Percentiles rank a stretch among this genome's conserved stretches.
These are phyloP conservation scores for Harringtonia lauricola DNA, from an alignment of 2,329 filamentous ascomycete genomes.

Conservation along the genomic window DNA sequence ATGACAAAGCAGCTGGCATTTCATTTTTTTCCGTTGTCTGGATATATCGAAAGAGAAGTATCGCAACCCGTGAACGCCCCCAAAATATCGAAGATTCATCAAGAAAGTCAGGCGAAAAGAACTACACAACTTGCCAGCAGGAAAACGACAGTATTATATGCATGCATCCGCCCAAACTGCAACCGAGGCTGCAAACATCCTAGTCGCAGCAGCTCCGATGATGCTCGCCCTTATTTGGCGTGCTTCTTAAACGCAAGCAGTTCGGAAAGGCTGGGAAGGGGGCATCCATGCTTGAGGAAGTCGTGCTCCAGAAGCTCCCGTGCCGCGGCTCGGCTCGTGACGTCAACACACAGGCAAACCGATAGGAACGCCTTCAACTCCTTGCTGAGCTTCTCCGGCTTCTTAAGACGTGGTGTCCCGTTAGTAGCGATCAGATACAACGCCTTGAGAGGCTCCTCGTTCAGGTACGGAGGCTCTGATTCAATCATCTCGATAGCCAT, in stretches of 20 bases:
- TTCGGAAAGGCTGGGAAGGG: constrained; percentile 70
- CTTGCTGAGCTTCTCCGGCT: constrained; percentile 94
- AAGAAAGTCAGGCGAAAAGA: neutral
- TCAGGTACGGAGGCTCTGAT: constrained; percentile 92
- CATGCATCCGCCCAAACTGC: neutral
- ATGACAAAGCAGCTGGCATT: neutral
- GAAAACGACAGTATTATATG: neutral
- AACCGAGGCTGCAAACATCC: neutral
- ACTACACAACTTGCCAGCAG: neutral
- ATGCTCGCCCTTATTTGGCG: constrained; percentile 37
- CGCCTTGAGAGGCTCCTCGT: constrained; percentile 95
- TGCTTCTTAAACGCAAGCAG: constrained; percentile 79
- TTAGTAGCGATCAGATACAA: constrained; percentile 97
- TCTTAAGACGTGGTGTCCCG: constrained; percentile 92
- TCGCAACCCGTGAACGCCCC: constrained; percentile 5
- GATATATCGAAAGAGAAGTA: constrained; percentile 10
- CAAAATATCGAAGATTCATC: neutral
- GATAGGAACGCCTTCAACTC: constrained; percentile 96
- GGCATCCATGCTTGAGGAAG: constrained; percentile 88
- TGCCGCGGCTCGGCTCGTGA: constrained; percentile 86
- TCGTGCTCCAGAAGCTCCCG: constrained; percentile 84
- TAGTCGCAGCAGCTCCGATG: neutral
- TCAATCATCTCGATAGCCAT: constrained; percentile 99
- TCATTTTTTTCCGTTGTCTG: constrained; percentile 7
- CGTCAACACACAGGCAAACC: constrained; percentile 92